Base-by-base conservation (phyloP, 2,329 filamentous ascomycete species). In the Gremmenia infestans region DNA sequence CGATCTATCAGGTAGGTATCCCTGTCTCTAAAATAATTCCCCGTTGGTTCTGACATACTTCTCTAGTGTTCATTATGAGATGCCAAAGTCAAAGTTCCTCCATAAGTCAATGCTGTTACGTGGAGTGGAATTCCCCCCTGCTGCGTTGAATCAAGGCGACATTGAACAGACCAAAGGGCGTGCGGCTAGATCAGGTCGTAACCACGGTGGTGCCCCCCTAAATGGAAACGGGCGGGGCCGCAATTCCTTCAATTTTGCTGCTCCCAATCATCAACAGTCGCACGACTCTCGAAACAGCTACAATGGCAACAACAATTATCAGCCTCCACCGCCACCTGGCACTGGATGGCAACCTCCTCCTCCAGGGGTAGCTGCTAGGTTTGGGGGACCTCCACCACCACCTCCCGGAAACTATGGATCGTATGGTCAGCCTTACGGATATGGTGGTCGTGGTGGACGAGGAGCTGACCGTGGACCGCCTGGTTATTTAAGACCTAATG, bases 41-140 rank as follows among this genome's bases (percentile, higher is more conserved):
- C 28, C 32, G 9, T 25, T 46, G 37, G 57, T 64, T 51, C 61
- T 54, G 68, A 75, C 63, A 3, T 7, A 12, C 46, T 28, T 9
- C 5, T 52, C 15, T 61, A 96, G 89, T 68, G 91, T 97, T 11
- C 78, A 89, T 67, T 99, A 95, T 69, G 84, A 91, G 46, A 88
- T 97, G 73, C 92, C 93, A 0, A 78, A 80, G 42, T 83, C 83
- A 17, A 78, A 77, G 9, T 81, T 89, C 65, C 76, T 83, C 4
- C 94, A 99, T 74, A 97, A 97, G 70, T 97, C 92, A 5, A 95
- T 96, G 88, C 81, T 99, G 14, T 79, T 99, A 37, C 86, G 91
- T 2, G 94, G 94, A 12, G 85, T 92, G 40, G 85, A 87, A 65
- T 79, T 92, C 55, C 83, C 88, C 4, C 74, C 80, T 2, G 83